Base-by-base conservation (phyloP, 108 stramenopile species). In the Halocafeteria seosinensis region DNA sequence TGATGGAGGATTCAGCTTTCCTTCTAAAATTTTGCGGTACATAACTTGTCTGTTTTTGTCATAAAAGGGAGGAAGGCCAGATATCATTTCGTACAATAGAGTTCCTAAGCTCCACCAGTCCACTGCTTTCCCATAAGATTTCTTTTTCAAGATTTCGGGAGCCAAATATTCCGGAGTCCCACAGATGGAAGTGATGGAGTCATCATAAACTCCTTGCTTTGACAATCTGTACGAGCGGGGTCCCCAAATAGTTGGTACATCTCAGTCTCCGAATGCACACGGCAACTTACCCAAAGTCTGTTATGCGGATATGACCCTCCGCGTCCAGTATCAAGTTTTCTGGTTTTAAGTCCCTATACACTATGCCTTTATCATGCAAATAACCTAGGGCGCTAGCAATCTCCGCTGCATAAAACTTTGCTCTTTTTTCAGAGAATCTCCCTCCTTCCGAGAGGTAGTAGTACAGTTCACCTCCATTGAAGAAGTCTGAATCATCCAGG, bases 71-170 rank as follows among this genome's bases (percentile, higher is more conserved):
- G 98, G 90, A 1, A 74, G 30, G 5, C 98, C 98, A 25, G 78
- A 69, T 37, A 95, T 67, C 98, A 99, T 99, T 76, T 99, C 98
- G 63, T 84, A 99, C 38, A 85, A 76, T 35, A 82, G 50, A 37
- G 89, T 88, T 8, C 93, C 92, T 59, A 99, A 76, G 37, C 79
- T 78, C 98, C 98, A 99, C 67, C 79, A 99, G 69, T 99, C 98
- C 0, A 92, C 92, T 0, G 90, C 89, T 70, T 88, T 91, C 28
- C 89, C 91, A 67, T 99, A 96, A 36, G 89, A 89, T 65, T 91
- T 87, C 9, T 85, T 34, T 0, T 88, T 82, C 0, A 93, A 75
- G 89, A 93, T 93, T 73, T 96, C 98, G 21, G 78, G 78, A 9
- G 76, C 78, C 78, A 80, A 73, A 62, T 81, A 81, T 53, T 79